Evolutionary conservation across 176 grass and related monocot species (phyloP), one percentile per base, ranked within the genome.

Genomic region (Guadua angustifolia): DNA sequence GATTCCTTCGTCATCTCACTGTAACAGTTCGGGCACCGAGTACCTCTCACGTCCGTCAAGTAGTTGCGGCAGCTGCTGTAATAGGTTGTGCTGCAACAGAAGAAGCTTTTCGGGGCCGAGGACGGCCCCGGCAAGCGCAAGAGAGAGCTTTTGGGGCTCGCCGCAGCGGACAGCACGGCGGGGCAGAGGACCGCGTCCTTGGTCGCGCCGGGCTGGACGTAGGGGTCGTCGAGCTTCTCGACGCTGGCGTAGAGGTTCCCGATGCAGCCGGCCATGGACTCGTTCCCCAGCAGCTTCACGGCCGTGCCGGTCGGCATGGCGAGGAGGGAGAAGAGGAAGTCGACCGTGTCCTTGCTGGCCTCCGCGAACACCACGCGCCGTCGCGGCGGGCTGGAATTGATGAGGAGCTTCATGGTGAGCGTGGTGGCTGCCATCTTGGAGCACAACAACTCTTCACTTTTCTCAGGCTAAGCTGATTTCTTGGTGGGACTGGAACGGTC

Each of bases 311-410:
- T 25, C 0, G 59, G 82, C 4, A 66, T 58, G 0, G 71, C 32
- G 1, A 75, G 70, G 32, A 83, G 71, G 58, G 71, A 83, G 32
- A 83, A 83, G 71, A 83, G 71, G 71, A 75, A 75, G 71, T 75
- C 82, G 0, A 83, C 44, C 2, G 39, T 57, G 1, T 65, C 81
- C 29, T 83, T 83, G 26, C 33, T 3, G 2, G 64, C 46, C 78
- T 80, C 64, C 12, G 64, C 63, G 33, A 57, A 81, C 33, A 80
- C 45, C 63, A 80, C 78, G 7, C 33, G 46, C 35, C 35, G 35
- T 46, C 56, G 14, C 5, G 79, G 2, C 38, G 35, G 35, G 35
- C 18, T 58, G n/a, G 35, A 44, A 65, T 70, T 50, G 49, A 81
- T 2, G 2, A 71, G 42, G 4, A 46, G 68, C 40, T 71, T 71